Conservation (phyloP, 495 filamentous ascomycete genomes). For the Aspergillus ellipticus region DNA sequence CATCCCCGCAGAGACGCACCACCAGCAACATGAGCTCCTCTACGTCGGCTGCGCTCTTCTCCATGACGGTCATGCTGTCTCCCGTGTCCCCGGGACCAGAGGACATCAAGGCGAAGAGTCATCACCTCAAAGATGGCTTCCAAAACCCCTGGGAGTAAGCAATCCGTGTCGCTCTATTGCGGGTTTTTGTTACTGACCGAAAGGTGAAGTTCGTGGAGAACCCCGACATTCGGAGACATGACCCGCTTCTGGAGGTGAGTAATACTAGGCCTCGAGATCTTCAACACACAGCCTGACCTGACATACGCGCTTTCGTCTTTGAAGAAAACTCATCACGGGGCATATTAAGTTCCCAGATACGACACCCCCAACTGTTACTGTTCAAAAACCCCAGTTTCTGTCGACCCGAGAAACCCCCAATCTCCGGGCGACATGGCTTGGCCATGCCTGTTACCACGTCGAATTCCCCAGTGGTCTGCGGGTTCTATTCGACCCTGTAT, state of each 20-base stretch:
- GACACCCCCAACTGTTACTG: slow-evolving; percentile 49
- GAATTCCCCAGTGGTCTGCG: slow-evolving; percentile 87
- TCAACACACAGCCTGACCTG: neutral
- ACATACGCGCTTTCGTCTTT: too few relatives aligned
- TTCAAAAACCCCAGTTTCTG: slow-evolving; percentile 41
- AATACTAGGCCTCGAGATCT: neutral
- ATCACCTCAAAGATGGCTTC: slow-evolving; percentile 59
- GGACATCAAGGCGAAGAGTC: slow-evolving; percentile 49
- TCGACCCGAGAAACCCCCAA: slow-evolving; percentile 53
- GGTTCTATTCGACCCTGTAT: slow-evolving; percentile 94
- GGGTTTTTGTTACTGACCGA: slow-evolving; percentile 15
- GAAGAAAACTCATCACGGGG: slow-evolving; percentile 56
- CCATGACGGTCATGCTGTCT: slow-evolving; percentile 47
- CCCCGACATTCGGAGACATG: slow-evolving; percentile 10
- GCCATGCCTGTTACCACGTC: slow-evolving; percentile 90
- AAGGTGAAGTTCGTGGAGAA: slow-evolving; percentile 31
- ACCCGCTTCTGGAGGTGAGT: slow-evolving; percentile 23
- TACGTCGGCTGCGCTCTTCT: slow-evolving; percentile 50
- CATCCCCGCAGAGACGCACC: slow-evolving; percentile 21
- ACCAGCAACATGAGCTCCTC: slow-evolving; percentile 45
- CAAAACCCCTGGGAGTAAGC: slow-evolving; percentile 57
- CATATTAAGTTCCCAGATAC: slow-evolving; percentile 57
- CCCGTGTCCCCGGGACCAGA: slow-evolving; percentile 47
- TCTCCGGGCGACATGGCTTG: slow-evolving; percentile 92
- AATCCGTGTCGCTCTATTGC: neutral